Base-by-base conservation (phyloP, 768 basidiomycete species). In the Terana coerulea region DNA sequence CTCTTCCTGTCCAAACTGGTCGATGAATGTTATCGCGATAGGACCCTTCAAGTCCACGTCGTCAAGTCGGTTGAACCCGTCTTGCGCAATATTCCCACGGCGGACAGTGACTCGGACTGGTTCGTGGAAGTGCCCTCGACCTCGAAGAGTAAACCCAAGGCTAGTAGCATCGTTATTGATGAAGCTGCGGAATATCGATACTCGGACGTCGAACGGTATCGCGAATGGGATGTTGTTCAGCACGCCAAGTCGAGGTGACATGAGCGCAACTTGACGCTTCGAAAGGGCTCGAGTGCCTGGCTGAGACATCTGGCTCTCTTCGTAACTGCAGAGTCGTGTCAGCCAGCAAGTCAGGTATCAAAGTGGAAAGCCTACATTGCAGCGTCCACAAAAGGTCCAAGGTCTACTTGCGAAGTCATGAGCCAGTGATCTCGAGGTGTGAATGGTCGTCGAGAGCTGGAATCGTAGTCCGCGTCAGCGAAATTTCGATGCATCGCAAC, bases 211-310 rank as follows among this genome's bases (percentile, higher is more conserved):
- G 69, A 98, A 98, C 0, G 95, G 95, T 50, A 98, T 88, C 5
- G 92, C 83, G 69, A 97, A 97, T 0, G 95, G 95, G 51, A 98
- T 89, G 68, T 98, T 95, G 72, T 98, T 91, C 47, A 98, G 79
- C 24, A 98, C 78, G 2, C 91, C 91, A 2, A 98, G 76, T 6
- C 93, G 83, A 0, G 95, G 95, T 3, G 88, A 86, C 46, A 98
- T 71, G 51, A 81, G 75, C 0, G 87, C 81, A 36, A 88, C 68
- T 57, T 89, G 84, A 5, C 90, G 85, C 59, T 86, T 87, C 12
- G 81, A 76, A 43, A 79, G 69, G 24, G 52, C 42, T 17, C 52
- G 56, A 17, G 52, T 17, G 2, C 42, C 40, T 8, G 47, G 15
- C 19, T 64, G 57, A 0, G 74, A 67, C 2, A 79, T 66, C 54